phyloP scores from a whole-genome alignment of 2,329 filamentous ascomycete genomes.

The Amauroascus verrucosus region DNA sequence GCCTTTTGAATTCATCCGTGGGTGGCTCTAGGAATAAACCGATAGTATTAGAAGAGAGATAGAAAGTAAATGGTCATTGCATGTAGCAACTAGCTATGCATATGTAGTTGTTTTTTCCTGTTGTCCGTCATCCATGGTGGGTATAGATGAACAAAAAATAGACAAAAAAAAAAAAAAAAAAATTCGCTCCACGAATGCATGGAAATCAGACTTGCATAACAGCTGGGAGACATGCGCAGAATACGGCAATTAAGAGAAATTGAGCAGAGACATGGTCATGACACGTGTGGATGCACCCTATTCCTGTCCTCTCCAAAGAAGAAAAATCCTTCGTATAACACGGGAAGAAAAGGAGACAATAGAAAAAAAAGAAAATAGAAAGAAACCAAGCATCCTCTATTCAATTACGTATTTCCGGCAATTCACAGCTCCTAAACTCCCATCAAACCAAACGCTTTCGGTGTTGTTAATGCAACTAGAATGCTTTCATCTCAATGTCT shows the following conservation, averaged over 20 bases:
- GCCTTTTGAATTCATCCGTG: too few species aligned
- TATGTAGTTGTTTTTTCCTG: neutral
- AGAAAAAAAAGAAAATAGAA: neutral
- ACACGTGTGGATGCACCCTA: neutral
- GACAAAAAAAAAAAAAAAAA: neutral
- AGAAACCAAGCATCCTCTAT: neutral
- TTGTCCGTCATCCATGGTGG: neutral
- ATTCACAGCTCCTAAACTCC: conserved; percentile 1
- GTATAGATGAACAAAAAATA: neutral
- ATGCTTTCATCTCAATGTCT: neutral
- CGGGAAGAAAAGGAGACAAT: neutral
- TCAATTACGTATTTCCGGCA: neutral
- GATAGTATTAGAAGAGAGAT: too few species aligned
- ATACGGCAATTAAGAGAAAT: neutral
- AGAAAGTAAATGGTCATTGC: too few species aligned
- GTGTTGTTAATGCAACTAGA: neutral
- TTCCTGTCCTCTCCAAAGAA: neutral
- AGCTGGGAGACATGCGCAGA: neutral
- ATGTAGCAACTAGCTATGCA: too few species aligned
- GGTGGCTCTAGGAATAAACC: too few species aligned
- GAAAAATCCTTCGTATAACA: neutral
- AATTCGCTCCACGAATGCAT: neutral
- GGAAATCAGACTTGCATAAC: neutral
- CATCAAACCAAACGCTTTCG: neutral
- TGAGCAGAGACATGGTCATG: conserved; percentile 1